These are phyloP conservation scores for Coprinopsis sp. DNA, from an alignment of 768 basidiomycete species.

Conservation along the genomic window DNA sequence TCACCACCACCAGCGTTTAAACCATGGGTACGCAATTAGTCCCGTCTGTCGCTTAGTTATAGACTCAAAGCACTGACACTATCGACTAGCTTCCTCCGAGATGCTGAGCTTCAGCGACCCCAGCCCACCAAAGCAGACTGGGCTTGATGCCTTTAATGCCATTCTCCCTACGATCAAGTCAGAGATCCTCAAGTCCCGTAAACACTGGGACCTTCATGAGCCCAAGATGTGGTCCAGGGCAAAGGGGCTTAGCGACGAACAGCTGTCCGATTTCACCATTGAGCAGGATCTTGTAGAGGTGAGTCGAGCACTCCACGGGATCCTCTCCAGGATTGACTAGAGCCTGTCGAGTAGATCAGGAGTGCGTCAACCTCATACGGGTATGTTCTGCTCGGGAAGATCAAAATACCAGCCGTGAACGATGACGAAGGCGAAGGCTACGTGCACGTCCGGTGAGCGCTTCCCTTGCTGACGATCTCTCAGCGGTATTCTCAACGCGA, in stretches of 20 bases:
- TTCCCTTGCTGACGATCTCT: constrained; percentile 5
- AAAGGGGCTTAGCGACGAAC: constrained; percentile 41
- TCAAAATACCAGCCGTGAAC: constrained; percentile 61
- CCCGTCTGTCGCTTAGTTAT: too few species aligned
- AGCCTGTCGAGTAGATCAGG: constrained; percentile 30
- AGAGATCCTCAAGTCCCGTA: constrained; percentile 64
- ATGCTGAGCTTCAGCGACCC: constrained; percentile 51
- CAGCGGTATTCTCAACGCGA: constrained; percentile 3
- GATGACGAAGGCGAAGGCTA: constrained; percentile 63
- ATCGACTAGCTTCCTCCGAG: constrained; percentile 53
- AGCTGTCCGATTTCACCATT: constrained; percentile 50
- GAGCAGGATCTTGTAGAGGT: constrained; percentile 41
- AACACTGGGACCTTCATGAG: constrained; percentile 68
- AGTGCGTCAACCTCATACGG: constrained; percentile 62
- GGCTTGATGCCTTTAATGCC: constrained; percentile 59
- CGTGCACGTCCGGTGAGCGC: constrained; percentile 61
- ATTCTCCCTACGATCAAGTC: constrained; percentile 53
- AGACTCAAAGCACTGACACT: background rate
- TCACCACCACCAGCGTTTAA: too few species aligned
- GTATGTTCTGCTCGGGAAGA: constrained; percentile 70
- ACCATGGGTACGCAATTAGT: too few species aligned
- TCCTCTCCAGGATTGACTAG: constrained; percentile 1
- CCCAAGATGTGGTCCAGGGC: constrained; percentile 70
- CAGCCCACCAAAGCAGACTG: constrained; percentile 55
- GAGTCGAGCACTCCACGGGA: constrained; percentile 8